phyloP scores from a whole-genome alignment of 176 grass and related monocot genomes.

The Leersia perrieri region DNA sequence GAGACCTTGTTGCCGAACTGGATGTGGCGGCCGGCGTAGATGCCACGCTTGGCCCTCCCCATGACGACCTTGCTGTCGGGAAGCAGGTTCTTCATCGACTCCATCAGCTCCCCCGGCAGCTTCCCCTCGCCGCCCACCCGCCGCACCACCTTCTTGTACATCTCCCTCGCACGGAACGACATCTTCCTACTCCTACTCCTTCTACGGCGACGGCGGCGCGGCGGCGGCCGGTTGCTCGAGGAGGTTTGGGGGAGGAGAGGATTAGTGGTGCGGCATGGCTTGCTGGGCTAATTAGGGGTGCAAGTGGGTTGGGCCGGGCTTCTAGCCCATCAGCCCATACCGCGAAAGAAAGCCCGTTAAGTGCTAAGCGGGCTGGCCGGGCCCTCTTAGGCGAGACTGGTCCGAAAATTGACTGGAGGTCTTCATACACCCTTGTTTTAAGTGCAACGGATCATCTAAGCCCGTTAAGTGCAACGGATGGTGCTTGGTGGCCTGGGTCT shows the following conservation, averaged over 20 bases:
- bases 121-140: conserved; percentile 53
- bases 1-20: conserved; percentile 92
- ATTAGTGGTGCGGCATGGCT: neutral
- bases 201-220: neutral
- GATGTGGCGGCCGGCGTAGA: conserved; percentile 90
- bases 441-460: no score
- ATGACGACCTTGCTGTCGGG: conserved; percentile 79
- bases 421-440: no score
- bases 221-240: conserved; percentile 8
- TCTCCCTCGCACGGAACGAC: conserved; percentile 75
- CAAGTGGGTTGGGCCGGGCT: no score
- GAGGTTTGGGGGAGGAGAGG: conserved; percentile 26
- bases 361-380: no score
- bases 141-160: conserved; percentile 83
- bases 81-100: conserved; percentile 65
- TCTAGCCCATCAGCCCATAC: no score
- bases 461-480: no score
- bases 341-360: no score
- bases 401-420: no score
- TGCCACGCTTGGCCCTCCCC: conserved; percentile 87
- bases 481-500: no score
- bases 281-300: no score
- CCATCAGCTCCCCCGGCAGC: conserved; percentile 61
- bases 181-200: conserved; percentile 25
- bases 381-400: no score